Percentiles rank a stretch among this genome's conserved stretches.
Evolutionary conservation across 2,329 filamentous ascomycete species (phyloP).

Genomic region (Aureobasidium mangrovei): DNA sequence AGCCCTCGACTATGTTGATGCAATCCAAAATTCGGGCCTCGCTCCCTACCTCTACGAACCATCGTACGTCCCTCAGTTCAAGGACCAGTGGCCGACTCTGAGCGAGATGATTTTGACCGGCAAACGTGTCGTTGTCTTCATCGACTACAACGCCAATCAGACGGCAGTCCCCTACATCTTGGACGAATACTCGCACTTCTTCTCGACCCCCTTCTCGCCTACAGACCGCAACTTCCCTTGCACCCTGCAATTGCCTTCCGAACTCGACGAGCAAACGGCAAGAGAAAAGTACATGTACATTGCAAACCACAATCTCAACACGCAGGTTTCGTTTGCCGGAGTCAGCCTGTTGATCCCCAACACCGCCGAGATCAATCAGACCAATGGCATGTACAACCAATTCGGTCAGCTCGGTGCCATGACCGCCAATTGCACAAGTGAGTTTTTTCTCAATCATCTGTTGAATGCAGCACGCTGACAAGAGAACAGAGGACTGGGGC

Average conservation of each 20-base stretch:
- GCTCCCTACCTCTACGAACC: constrained; percentile 66
- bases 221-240: constrained; percentile 65
- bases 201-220: constrained; percentile 82
- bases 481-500: constrained; percentile 46
- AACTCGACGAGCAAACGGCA: constrained; percentile 46
- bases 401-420: constrained; percentile 57
- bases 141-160: constrained; percentile 80
- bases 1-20: constrained; percentile 55
- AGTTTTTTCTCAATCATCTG: neutral
- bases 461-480: neutral
- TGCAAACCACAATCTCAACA: constrained; percentile 85
- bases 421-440: constrained; percentile 51
- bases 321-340: constrained; percentile 59
- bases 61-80: constrained; percentile 57
- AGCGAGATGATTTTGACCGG: constrained; percentile 59
- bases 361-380: constrained; percentile 58
- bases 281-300: constrained; percentile 60
- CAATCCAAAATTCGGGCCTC: constrained; percentile 65
- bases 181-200: constrained; percentile 79
- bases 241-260: constrained; percentile 64
- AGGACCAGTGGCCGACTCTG: constrained; percentile 76
- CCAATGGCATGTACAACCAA: constrained; percentile 55
- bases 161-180: constrained; percentile 70
- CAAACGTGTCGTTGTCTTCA: constrained; percentile 67
- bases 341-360: constrained; percentile 62